Percentiles rank a stretch among this genome's conserved stretches.
Evolutionary conservation across 108 stramenopile genomes (phyloP).

Genomic region (Discostella stelligeroides): DNA sequence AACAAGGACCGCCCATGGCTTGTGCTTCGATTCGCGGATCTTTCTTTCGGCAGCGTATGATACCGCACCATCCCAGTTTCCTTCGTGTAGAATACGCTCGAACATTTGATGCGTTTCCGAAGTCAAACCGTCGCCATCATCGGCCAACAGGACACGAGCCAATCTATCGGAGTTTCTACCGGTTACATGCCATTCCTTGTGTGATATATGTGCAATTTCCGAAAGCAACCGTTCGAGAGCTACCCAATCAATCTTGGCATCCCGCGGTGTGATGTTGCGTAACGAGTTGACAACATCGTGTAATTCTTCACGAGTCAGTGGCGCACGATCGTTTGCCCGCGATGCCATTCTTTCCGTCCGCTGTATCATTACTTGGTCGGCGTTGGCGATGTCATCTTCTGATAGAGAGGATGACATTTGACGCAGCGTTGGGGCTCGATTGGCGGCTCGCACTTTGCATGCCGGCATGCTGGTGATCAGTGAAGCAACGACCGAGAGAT

Average conservation of each 20-base stretch:
- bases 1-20: constrained; percentile 85
- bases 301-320: constrained; percentile 57
- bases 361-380: constrained; percentile 24
- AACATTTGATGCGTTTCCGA: constrained; percentile 45
- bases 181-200: constrained; percentile 75
- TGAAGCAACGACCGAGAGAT: background rate
- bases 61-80: constrained; percentile 80
- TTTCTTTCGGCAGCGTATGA: constrained; percentile 19
- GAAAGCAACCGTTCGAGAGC: constrained; percentile 44
- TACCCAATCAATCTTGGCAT: constrained; percentile 43
- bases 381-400: constrained; percentile 10
- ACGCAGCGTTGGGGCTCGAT: constrained; percentile 18
- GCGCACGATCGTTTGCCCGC: constrained; percentile 42
- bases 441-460: constrained; percentile 10
- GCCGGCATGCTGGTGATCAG: constrained; percentile 24
- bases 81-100: constrained; percentile 71
- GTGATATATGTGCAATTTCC: constrained; percentile 65
- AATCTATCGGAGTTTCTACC: constrained; percentile 52
- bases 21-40: too few species aligned
- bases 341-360: constrained; percentile 38
- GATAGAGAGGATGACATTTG: constrained; percentile 11
- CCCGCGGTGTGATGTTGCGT: constrained; percentile 41
- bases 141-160: constrained; percentile 35
- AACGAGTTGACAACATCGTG: constrained; percentile 46
- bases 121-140: constrained; percentile 9